These are phyloP conservation scores for Colletotrichum kahawae DNA, from an alignment of 2,329 filamentous ascomycete genomes.

Conservation along the genomic window DNA sequence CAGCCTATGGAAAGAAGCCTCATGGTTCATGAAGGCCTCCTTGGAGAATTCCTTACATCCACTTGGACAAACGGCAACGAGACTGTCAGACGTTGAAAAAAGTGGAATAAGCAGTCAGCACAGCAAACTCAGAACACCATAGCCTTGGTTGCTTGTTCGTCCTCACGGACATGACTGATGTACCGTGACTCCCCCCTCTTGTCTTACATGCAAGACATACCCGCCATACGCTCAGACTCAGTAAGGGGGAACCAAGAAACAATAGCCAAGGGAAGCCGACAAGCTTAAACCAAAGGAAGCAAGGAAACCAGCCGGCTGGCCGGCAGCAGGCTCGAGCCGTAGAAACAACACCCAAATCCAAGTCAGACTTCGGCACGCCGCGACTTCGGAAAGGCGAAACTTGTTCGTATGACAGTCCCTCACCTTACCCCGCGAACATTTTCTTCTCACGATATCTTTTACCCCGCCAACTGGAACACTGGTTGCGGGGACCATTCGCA, in stretches of 20 bases:
- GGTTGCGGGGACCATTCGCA: not conserved
- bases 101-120: slow-evolving; percentile 25
- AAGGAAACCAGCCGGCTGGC: not conserved
- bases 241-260: not conserved
- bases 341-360: not conserved
- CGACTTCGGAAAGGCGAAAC: not conserved
- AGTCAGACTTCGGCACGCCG: not conserved
- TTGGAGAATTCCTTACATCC: not conserved
- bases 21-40: no score
- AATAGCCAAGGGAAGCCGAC: not conserved
- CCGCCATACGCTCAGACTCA: not conserved
- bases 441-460: not conserved
- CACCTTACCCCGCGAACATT: not conserved
- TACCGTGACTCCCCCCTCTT: not conserved
- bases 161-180: not conserved
- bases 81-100: not conserved
- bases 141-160: not conserved
- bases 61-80: accelerated
- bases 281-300: not conserved
- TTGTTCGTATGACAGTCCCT: not conserved
- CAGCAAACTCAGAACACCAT: not conserved
- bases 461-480: slow-evolving; percentile 20
- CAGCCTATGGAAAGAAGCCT: no score
- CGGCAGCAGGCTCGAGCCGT: not conserved
- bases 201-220: not conserved